phyloP scores from a whole-genome alignment of 768 basidiomycete species.

The Podaxis sp. region DNA sequence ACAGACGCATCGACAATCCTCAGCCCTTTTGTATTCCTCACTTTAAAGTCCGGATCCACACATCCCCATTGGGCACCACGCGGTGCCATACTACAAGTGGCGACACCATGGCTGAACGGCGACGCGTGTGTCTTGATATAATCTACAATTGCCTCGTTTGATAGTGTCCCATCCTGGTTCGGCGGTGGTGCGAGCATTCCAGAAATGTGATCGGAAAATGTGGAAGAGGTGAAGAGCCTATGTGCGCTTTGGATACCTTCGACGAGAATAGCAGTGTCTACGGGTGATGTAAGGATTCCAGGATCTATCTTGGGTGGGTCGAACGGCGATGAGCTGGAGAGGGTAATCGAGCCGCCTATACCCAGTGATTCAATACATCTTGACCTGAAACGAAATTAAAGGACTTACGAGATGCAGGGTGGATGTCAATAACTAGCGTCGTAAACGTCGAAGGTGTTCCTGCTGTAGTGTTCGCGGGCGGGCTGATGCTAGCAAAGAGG shows the following conservation, averaged over 20 bases:
- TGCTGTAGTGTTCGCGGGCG: neutral
- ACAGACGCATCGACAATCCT: constrained; percentile 37
- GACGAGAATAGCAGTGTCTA: constrained; percentile 23
- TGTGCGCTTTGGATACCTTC: constrained; percentile 18
- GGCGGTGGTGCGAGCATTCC: neutral
- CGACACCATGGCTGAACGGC: constrained; percentile 23
- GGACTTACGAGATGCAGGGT: neutral
- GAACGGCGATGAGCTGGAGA: constrained; percentile 40
- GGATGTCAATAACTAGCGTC: neutral
- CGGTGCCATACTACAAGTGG: constrained; percentile 30
- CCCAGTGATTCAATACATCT: neutral
- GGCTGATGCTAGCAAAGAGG: neutral
- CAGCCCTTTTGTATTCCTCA: constrained; percentile 31
- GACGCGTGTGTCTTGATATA: neutral
- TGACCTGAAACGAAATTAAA: no score
- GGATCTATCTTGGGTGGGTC: constrained; percentile 42
- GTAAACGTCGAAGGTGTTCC: neutral
- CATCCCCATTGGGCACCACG: constrained; percentile 26
- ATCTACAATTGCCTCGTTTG: neutral
- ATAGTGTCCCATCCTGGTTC: neutral
- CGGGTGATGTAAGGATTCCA: constrained; percentile 18
- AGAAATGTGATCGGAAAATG: neutral
- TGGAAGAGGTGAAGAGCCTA: constrained; percentile 19
- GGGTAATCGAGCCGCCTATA: constrained; percentile 16
- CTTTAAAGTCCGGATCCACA: constrained; percentile 32